phyloP scores from a whole-genome alignment of 2,329 filamentous ascomycete species.

The Diaporthe nobilis region DNA sequence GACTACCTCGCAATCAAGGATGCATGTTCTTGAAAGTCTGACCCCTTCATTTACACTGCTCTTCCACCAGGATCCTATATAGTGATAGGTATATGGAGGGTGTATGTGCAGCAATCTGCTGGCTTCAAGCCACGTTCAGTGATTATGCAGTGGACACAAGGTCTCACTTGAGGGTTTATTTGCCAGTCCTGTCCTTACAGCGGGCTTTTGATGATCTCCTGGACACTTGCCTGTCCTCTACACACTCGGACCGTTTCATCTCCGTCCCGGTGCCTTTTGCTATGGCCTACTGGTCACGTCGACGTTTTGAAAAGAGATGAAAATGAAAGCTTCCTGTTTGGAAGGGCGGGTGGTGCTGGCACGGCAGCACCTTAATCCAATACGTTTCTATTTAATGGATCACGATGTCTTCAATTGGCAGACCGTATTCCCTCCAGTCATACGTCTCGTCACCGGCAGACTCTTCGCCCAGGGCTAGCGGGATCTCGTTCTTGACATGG shows the following conservation, averaged over 20 bases:
- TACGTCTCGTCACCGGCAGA: not conserved
- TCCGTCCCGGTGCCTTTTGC: no score
- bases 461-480: not conserved
- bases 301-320: no score
- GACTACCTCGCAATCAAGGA: not conserved
- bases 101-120: not conserved
- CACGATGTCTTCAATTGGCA: not conserved
- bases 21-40: no score
- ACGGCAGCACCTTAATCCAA: not conserved
- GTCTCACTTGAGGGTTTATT: not conserved
- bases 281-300: no score
- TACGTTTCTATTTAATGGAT: not conserved
- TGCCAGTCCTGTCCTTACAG: not conserved
- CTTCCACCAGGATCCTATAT: not conserved
- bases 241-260: no score
- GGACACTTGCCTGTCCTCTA: not conserved
- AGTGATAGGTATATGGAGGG: not conserved
- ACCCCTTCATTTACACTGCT: not conserved
- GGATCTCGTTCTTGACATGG: not conserved
- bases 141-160: not conserved
- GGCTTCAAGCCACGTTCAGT: not conserved
- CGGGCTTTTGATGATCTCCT: no score
- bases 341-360: not conserved
- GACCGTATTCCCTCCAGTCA: not conserved
- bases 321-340: no score